A percentile compares a stretch with the other conserved stretches of the same genome.
These are phyloP conservation scores for Macadamia tetraphylla DNA, from an alignment of 164 flowering plant species.

Conservation along the genomic window DNA sequence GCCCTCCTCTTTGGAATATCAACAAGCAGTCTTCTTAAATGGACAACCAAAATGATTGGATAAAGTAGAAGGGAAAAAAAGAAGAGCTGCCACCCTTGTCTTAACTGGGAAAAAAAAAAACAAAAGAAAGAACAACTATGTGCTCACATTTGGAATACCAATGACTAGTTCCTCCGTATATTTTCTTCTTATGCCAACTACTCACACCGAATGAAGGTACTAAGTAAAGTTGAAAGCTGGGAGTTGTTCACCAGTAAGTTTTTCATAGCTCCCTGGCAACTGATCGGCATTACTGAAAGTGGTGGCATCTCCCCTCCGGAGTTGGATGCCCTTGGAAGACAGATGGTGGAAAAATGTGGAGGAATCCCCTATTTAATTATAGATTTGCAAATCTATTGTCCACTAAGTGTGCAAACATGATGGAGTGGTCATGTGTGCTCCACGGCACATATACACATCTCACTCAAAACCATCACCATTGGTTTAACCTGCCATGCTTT, in stretches of 20 bases:
- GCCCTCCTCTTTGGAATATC: no score
- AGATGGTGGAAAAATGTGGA: constrained; percentile 16
- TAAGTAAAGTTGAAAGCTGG: constrained; percentile 7
- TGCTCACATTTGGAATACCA: no score
- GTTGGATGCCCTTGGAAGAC: constrained; percentile 6
- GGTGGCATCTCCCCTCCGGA: neutral
- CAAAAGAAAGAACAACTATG: no score
- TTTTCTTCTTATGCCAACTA: neutral
- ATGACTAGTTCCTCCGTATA: no score
- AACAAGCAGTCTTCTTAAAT: no score
- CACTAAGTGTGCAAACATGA: constrained; percentile 2
- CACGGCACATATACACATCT: constrained; percentile 11
- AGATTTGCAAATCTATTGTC: constrained; percentile 32
- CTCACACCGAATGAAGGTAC: neutral
- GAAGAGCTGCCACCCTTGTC: no score
- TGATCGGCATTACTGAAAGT: no score
- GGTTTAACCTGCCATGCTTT: constrained; percentile 24
- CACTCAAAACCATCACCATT: constrained; percentile 5
- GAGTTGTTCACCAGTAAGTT: neutral
- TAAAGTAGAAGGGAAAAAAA: no score
- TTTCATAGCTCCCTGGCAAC: neutral
- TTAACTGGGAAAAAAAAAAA: no score
- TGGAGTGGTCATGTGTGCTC: constrained; percentile 25
- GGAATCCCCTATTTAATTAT: constrained; percentile 22
- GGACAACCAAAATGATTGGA: no score